Evolutionary conservation across 768 basidiomycete species (phyloP).

Genomic region (Podaxis sp.): DNA sequence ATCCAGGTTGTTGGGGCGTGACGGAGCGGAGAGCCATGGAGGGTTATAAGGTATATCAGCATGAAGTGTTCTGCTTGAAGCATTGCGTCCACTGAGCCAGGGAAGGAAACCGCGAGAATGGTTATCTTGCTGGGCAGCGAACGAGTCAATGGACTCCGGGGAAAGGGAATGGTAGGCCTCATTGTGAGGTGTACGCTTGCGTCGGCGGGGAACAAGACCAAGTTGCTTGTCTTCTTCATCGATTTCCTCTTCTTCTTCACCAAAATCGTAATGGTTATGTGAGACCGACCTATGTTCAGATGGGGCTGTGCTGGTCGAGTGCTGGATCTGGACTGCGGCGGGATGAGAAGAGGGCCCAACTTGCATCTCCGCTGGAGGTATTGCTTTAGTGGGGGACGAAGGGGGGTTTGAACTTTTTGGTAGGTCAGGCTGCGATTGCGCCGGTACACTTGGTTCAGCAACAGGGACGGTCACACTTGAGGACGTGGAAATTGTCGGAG

Average conservation of each 20-base stretch:
- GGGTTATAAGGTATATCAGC: slow-evolving; percentile 27
- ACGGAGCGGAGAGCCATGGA: slow-evolving; percentile 64
- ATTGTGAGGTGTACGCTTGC: slow-evolving; percentile 53
- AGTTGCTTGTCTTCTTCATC: slow-evolving; percentile 32
- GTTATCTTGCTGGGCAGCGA: slow-evolving; percentile 28
- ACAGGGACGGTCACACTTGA: background rate
- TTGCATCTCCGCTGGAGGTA: background rate
- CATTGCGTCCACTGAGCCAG: slow-evolving; percentile 19
- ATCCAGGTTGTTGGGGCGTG: slow-evolving; percentile 59
- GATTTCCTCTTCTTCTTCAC: slow-evolving; percentile 25
- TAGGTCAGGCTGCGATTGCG: background rate
- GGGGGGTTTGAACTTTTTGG: background rate
- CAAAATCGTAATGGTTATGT: slow-evolving; percentile 15
- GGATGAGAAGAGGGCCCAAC: background rate
- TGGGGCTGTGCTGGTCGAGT: background rate
- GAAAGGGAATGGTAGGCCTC: slow-evolving; percentile 61
- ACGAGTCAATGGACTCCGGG: slow-evolving; percentile 45
- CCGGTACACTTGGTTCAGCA: background rate
- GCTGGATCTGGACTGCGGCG: background rate
- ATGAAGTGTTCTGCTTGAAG: slow-evolving; percentile 15
- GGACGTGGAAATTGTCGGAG: background rate
- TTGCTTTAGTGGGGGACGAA: too few relatives aligned
- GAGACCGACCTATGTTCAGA: background rate
- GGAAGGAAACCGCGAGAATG: slow-evolving; percentile 22
- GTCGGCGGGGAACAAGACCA: slow-evolving; percentile 23